phyloP scores from a whole-genome alignment of 805 yeast species.

The Deakozyma indianensis region DNA sequence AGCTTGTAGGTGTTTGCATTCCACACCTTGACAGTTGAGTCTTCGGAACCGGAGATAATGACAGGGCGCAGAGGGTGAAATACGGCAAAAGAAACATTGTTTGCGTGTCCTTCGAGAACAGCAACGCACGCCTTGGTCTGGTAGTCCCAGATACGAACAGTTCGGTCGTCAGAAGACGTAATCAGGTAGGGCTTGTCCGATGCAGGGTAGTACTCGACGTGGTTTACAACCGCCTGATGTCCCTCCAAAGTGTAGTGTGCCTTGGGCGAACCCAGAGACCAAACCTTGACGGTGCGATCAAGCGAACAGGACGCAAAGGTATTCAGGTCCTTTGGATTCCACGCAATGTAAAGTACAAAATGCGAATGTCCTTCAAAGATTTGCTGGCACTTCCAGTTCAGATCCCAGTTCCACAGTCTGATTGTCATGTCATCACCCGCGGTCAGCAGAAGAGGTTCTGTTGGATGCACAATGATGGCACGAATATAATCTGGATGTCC shows the following conservation, averaged over 20 bases:
- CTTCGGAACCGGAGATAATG: conserved; percentile 93
- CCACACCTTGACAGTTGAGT: conserved; percentile 90
- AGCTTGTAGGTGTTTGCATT: conserved; percentile 85
- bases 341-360: conserved; percentile 85
- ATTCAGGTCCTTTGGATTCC: conserved; percentile 94
- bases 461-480: conserved; percentile 85
- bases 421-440: conserved; percentile 86
- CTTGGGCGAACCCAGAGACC: conserved; percentile 78
- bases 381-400: conserved; percentile 79
- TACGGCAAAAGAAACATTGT: conserved; percentile 91
- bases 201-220: conserved; percentile 91
- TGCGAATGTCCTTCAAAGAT: conserved; percentile 92
- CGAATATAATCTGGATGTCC: conserved; percentile 97
- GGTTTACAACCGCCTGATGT: conserved; percentile 84
- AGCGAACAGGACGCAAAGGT: conserved; percentile 96
- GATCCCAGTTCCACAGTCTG: conserved; percentile 96
- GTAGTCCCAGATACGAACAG: conserved; percentile 88
- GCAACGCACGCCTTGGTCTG: conserved; percentile 95
- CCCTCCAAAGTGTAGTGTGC: conserved; percentile 90
- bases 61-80: conserved; percentile 97
- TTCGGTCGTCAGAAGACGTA: conserved; percentile 81
- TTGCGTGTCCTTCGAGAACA: conserved; percentile 81
- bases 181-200: conserved; percentile 94
- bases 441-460: conserved; percentile 77
- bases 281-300: conserved; percentile 90